Conservation (phyloP, 2,329 filamentous ascomycete species). For the Sarocladiaceae sp. region DNA sequence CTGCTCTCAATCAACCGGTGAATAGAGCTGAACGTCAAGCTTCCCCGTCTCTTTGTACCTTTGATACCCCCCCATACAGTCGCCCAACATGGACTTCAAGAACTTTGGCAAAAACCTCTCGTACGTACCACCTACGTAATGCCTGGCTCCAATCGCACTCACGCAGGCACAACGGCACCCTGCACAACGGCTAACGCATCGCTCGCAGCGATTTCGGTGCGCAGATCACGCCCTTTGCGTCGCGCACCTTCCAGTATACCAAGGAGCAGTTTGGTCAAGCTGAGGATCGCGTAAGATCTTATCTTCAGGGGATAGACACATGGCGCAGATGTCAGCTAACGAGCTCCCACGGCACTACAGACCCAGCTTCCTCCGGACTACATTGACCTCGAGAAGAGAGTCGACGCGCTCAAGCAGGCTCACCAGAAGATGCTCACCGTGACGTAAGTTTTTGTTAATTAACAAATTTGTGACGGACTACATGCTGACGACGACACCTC, state of each 20-base stretch:
- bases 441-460: conserved; percentile 59
- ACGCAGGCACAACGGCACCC: conserved; percentile 11
- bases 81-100: conserved; percentile 27
- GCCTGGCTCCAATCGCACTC: not conserved
- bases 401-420: conserved; percentile 93
- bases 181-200: conserved; percentile 3
- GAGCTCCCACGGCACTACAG: conserved; percentile 40
- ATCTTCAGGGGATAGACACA: not conserved
- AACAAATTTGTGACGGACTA: not conserved
- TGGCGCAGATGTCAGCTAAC: conserved; percentile 11
- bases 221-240: conserved; percentile 84
- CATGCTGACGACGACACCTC: conserved; percentile 16
- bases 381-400: conserved; percentile 95
- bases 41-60: not conserved
- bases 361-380: conserved; percentile 97
- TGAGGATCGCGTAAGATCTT: conserved; percentile 50
- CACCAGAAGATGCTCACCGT: conserved; percentile 97
- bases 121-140: conserved; percentile 30
- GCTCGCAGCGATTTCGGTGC: conserved; percentile 55
- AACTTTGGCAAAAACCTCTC: conserved; percentile 50
- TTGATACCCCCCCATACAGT: not conserved
- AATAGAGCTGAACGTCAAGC: not conserved
- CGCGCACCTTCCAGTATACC: conserved; percentile 92
- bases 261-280: conserved; percentile 95
- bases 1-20: not conserved